Evolutionary conservation across 768 basidiomycete genomes (phyloP).

Genomic region (Hygrocybe coccinea): DNA sequence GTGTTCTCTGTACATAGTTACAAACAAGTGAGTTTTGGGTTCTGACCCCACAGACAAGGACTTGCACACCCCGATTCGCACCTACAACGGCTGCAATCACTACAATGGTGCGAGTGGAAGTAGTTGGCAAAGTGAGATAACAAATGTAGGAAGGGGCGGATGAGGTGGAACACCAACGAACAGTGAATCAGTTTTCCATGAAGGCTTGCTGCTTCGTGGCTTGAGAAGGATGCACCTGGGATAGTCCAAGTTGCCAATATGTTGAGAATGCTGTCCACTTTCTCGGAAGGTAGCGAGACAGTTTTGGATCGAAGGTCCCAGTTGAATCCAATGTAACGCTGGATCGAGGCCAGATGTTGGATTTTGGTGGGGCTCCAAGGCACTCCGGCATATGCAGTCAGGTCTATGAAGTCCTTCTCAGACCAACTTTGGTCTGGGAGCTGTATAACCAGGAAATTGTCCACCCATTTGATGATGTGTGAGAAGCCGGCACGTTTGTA

Average conservation of each 20-base stretch:
- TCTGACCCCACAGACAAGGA: no score
- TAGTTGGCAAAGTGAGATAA: conserved; percentile 17
- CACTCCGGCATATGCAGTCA: no score
- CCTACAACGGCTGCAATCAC: no score
- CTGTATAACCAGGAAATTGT: conserved; percentile 33
- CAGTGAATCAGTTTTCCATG: conserved; percentile 32
- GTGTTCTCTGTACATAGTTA: no score
- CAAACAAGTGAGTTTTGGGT: no score
- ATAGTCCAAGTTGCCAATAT: not conserved
- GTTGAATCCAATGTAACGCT: conserved; percentile 3
- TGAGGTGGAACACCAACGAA: conserved; percentile 22
- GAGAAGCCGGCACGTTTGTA: conserved; percentile 20
- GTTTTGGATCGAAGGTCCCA: not conserved
- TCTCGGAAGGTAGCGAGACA: not conserved
- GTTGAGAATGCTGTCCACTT: not conserved
- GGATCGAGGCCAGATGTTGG: conserved; percentile 18
- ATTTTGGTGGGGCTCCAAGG: no score
- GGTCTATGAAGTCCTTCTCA: no score
- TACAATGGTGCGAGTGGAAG: no score
- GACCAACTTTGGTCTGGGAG: conserved; percentile 20
- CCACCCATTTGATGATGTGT: conserved; percentile 34
- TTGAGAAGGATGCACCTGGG: not conserved
- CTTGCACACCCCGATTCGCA: no score
- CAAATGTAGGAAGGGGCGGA: conserved; percentile 22
- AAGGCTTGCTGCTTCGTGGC: conserved; percentile 19